phyloP scores from a whole-genome alignment of 257 asterid genomes.

The Nicotiana obtusifolia region DNA sequence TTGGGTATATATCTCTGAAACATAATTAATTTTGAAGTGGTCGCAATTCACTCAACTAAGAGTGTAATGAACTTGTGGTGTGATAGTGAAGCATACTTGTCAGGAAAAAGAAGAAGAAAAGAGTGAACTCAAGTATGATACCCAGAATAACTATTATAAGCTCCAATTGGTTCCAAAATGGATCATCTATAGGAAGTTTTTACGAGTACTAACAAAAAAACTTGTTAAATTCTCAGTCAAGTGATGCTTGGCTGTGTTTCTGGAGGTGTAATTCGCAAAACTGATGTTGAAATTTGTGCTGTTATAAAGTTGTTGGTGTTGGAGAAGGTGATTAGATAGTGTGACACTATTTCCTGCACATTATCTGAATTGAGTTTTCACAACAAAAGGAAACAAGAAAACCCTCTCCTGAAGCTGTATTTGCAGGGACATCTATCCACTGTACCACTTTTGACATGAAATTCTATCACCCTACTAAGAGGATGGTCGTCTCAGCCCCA shows the following conservation, averaged over 20 bases:
- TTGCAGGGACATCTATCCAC: not conserved
- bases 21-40: not conserved
- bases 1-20: constrained; percentile 55
- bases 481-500: not conserved
- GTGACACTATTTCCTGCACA: not conserved
- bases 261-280: not conserved
- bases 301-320: not conserved
- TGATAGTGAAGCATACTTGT: not conserved
- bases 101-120: not conserved
- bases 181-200: not conserved
- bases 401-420: not conserved
- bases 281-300: not conserved
- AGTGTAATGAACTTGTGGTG: not conserved
- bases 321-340: not conserved
- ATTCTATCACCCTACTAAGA: constrained; percentile 3
- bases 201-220: not conserved
- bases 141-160: not conserved
- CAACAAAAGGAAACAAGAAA: not conserved
- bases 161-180: not conserved
- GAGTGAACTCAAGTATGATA: not conserved
- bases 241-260: not conserved
- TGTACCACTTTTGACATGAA: not conserved
- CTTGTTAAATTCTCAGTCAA: not conserved
- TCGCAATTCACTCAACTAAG: not conserved
- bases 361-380: not conserved